phyloP scores from a whole-genome alignment of 2,329 filamentous ascomycete species.

The Rhynchosporium agropyri region DNA sequence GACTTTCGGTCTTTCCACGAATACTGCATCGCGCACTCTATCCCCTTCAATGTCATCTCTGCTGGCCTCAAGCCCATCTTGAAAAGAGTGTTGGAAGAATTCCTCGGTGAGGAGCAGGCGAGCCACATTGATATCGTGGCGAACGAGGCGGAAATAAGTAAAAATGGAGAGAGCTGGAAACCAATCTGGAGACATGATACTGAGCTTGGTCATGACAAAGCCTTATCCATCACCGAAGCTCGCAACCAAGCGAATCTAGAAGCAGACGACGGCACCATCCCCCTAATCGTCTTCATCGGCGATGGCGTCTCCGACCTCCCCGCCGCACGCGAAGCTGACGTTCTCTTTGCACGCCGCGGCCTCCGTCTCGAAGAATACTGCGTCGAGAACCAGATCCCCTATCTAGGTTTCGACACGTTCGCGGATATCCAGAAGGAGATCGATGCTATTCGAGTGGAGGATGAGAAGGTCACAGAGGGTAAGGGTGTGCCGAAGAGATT shows the following conservation, averaged over 20 bases:
- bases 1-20: slow-evolving; percentile 66
- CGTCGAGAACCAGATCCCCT: slow-evolving; percentile 60
- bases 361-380: slow-evolving; percentile 69
- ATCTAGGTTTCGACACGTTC: slow-evolving; percentile 67
- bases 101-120: slow-evolving; percentile 62
- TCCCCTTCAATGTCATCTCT: slow-evolving; percentile 71
- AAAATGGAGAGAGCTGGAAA: slow-evolving; percentile 63
- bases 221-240: slow-evolving; percentile 63
- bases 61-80: slow-evolving; percentile 68
- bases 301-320: slow-evolving; percentile 70
- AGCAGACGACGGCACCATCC: slow-evolving; percentile 62
- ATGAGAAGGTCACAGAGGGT: slow-evolving; percentile 62
- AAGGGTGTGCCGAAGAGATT: slow-evolving; percentile 61
- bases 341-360: slow-evolving; percentile 68
- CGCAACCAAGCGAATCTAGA: slow-evolving; percentile 55
- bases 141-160: slow-evolving; percentile 63
- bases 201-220: slow-evolving; percentile 69
- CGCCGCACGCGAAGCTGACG: slow-evolving; percentile 66
- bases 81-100: slow-evolving; percentile 62
- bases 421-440: slow-evolving; percentile 66
- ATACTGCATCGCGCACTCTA: slow-evolving; percentile 63
- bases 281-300: slow-evolving; percentile 70
- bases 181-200: slow-evolving; percentile 68
- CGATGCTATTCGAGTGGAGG: slow-evolving; percentile 58
- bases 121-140: slow-evolving; percentile 67